These are phyloP conservation scores for Berberis vulgaris DNA, from an alignment of 164 flowering plant genomes.

Conservation along the genomic window DNA sequence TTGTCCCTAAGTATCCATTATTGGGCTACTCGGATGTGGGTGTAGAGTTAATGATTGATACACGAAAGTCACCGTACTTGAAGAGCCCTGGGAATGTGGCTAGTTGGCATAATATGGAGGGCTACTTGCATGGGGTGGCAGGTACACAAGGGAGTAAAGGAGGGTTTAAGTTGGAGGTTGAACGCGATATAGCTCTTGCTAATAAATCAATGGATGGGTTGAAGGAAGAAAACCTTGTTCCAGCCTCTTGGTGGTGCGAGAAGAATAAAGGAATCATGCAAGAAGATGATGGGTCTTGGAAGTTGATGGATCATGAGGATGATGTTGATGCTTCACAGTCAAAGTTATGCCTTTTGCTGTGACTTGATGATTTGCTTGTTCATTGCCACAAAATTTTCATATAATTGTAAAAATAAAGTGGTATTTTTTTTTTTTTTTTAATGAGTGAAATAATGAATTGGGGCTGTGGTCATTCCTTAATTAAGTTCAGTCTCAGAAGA, in stretches of 20 bases:
- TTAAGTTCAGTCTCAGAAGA: no score
- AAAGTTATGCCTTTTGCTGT: no score
- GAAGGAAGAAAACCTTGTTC: slow-evolving; percentile 59
- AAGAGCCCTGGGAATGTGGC: slow-evolving; percentile 23
- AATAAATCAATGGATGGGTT: slow-evolving; percentile 47
- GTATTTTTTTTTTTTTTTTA: no score
- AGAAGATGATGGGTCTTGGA: slow-evolving; percentile 59
- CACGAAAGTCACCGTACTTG: slow-evolving; percentile 53
- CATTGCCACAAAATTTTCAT: no score
- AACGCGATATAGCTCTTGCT: slow-evolving; percentile 50
- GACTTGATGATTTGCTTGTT: no score
- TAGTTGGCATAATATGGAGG: slow-evolving; percentile 57
- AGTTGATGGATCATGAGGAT: slow-evolving; percentile 33
- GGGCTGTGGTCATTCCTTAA: no score
- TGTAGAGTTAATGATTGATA: slow-evolving; percentile 52
- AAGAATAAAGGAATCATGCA: slow-evolving; percentile 77
- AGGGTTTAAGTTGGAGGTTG: slow-evolving; percentile 48
- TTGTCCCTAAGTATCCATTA: slow-evolving; percentile 54
- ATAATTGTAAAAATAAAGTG: no score
- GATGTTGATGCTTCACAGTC: no score
- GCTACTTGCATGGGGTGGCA: slow-evolving; percentile 36
- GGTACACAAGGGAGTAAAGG: slow-evolving; percentile 56
- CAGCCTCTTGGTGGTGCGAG: slow-evolving; percentile 49
- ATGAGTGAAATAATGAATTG: no score
- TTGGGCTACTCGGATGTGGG: slow-evolving; percentile 22